Evolutionary conservation across 2,329 filamentous ascomycete species (phyloP).

Genomic region (Trichoderma harzianum): DNA sequence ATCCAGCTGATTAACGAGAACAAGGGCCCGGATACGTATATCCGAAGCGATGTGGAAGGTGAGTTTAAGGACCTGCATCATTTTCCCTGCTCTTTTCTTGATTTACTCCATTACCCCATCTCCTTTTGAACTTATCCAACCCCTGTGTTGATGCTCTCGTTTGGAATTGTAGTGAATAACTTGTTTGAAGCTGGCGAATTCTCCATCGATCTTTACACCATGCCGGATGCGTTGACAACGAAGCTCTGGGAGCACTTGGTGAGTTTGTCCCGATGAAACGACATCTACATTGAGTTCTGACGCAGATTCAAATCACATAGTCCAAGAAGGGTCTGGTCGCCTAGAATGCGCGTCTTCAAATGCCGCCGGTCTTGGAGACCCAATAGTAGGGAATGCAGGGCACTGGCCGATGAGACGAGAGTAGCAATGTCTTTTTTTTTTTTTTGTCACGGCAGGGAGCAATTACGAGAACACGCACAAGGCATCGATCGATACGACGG

Average conservation of each 20-base stretch:
- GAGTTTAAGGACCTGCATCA: constrained; percentile 37
- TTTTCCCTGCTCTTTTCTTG: background rate
- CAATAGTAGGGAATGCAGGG: background rate
- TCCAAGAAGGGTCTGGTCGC: constrained; percentile 42
- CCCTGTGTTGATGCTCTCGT: constrained; percentile 31
- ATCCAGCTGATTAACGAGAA: constrained; percentile 99
- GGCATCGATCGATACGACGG: background rate
- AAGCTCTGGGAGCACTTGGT: constrained; percentile 89
- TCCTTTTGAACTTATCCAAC: constrained; percentile 17
- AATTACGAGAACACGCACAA: background rate
- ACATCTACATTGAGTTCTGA: background rate
- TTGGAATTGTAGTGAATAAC: constrained; percentile 34
- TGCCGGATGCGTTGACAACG: constrained; percentile 83
- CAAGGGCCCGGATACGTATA: constrained; percentile 90
- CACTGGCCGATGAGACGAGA: background rate
- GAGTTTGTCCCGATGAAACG: constrained; percentile 27
- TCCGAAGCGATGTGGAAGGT: constrained; percentile 96
- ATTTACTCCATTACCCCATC: background rate
- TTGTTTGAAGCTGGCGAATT: constrained; percentile 77
- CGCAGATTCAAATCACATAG: constrained; percentile 22
- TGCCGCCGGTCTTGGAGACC: background rate
- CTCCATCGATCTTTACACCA: constrained; percentile 96
- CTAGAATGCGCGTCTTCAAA: constrained; percentile 22
- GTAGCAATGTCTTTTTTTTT: background rate
- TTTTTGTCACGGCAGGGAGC: constrained; percentile 7